Base-by-base conservation (phyloP, 371 early-diverging fungal genomes). In the Catenaria anguillulae region DNA sequence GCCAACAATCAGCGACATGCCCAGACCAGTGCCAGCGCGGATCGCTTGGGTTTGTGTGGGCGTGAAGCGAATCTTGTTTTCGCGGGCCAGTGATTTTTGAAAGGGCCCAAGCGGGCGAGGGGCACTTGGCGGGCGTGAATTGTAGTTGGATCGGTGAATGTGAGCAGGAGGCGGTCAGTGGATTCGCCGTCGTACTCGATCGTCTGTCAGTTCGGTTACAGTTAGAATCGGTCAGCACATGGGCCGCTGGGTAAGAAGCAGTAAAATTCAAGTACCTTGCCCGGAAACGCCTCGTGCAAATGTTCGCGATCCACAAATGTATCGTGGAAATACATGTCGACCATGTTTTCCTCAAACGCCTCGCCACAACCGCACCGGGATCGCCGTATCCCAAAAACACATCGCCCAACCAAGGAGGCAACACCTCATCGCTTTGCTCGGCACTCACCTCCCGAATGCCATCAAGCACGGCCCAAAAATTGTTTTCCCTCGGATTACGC, bases 321-420 rank as follows among this genome's bases (percentile, higher is more conserved):
- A 67, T 92, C 92, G 26, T 85, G 73, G 66, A 95, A 84, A 58
- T 89, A 78, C 42, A 93, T 73, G 26, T 73, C 1, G n/a, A n/a
- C n/a, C n/a, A n/a, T n/a, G n/a, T n/a, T n/a, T n/a, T n/a, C n/a
- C n/a, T n/a, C n/a, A n/a, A n/a, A n/a, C n/a, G n/a, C n/a, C n/a
- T n/a, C n/a, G n/a, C n/a, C n/a, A n/a, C n/a, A n/a, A n/a, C n/a
- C n/a, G n/a, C n/a, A n/a, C n/a, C n/a, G n/a, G 93, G 91, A 67
- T 93, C 88, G 43, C 95, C 96, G 66, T 96, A 97, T 34, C 97
- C 97, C 45, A 97, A 73, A 48, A 94, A 83, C 5, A 88, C 82
- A 52, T 88, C 80, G 31, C 85, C 80, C 31, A 97, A 70, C 97
- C 97, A 97, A 8, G 82, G 82, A 10, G 98, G 98, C 0, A 96